Evolutionary conservation across 176 grass and related monocot species (phyloP).

Genomic region (Coix lacrymajobi): DNA sequence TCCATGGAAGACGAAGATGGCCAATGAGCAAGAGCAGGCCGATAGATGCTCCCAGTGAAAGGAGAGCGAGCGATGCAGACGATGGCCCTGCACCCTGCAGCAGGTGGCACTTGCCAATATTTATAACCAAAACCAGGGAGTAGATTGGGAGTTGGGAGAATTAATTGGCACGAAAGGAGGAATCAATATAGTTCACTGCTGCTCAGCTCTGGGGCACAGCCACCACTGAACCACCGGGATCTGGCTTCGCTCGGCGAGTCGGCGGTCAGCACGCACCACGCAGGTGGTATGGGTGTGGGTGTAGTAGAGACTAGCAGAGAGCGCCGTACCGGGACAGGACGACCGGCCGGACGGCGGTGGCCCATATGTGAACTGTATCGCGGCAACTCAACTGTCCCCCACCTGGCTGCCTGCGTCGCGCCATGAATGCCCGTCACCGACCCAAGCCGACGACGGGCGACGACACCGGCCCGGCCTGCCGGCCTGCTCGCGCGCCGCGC

Average conservation of each 20-base stretch:
- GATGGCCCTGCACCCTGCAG: conserved; percentile 1
- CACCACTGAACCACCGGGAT: not conserved
- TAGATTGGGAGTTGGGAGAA: conserved; percentile 28
- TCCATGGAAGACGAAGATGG: conserved; percentile 15
- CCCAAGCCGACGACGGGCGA: not conserved
- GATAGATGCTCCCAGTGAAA: not conserved
- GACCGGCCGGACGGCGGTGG: not conserved
- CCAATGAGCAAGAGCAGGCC: conserved; percentile 18
- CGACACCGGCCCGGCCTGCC: not conserved
- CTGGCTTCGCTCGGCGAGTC: too few species aligned
- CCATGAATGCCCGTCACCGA: conserved; percentile 41
- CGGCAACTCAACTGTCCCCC: conserved; percentile 25
- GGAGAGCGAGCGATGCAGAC: conserved; percentile 1
- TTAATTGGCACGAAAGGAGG: conserved; percentile 20
- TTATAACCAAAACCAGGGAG: conserved; percentile 22
- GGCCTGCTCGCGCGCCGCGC: not conserved
- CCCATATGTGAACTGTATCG: not conserved
- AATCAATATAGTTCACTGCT: not conserved
- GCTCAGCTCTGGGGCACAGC: not conserved
- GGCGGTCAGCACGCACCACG: not conserved
- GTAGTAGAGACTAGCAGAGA: too few species aligned
- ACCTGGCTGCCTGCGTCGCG: not conserved
- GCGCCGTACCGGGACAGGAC: not conserved
- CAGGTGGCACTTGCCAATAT: not conserved
- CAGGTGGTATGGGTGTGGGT: too few species aligned